phyloP scores from a whole-genome alignment of 1,284 basidiomycete species.

The Naganishia sp. region DNA sequence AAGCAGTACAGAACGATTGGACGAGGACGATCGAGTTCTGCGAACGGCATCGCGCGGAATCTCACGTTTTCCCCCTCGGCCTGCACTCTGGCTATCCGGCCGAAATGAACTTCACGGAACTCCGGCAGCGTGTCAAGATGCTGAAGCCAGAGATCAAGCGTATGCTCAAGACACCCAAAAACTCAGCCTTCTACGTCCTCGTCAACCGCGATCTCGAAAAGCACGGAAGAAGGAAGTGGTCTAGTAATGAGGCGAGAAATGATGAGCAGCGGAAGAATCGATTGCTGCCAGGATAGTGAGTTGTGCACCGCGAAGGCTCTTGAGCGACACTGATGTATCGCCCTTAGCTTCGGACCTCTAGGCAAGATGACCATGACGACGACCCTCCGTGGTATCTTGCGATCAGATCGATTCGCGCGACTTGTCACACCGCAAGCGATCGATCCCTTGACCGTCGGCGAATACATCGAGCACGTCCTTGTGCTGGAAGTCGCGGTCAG shows the following conservation, averaged over 20 bases:
- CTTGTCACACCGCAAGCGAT: constrained; percentile 16
- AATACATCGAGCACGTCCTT: constrained; percentile 46
- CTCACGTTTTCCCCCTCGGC: constrained; percentile 44
- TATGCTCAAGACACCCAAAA: constrained; percentile 38
- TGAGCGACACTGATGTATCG: neutral
- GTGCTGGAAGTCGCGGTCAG: constrained; percentile 47
- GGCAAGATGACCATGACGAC: constrained; percentile 41
- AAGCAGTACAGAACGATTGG: constrained; percentile 5
- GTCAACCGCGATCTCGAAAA: constrained; percentile 33
- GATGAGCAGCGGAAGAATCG: constrained; percentile 32
- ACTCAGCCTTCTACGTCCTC: constrained; percentile 36
- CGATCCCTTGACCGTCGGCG: constrained; percentile 39
- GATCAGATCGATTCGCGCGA: neutral
- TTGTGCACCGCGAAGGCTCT: neutral
- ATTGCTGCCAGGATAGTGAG: constrained; percentile 48
- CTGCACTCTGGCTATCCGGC: constrained; percentile 43
- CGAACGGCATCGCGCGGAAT: constrained; percentile 44
- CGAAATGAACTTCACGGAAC: constrained; percentile 40
- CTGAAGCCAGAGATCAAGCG: constrained; percentile 37
- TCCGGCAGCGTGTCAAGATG: constrained; percentile 41
- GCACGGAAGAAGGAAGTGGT: constrained; percentile 39
- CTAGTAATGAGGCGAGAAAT: constrained; percentile 22
- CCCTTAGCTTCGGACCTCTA: constrained; percentile 46
- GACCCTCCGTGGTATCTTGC: constrained; percentile 19
- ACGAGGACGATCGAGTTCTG: constrained; percentile 42